Evolutionary conservation across 257 asterid species (phyloP).

Genomic region (Nicotiana tomentosiformis): DNA sequence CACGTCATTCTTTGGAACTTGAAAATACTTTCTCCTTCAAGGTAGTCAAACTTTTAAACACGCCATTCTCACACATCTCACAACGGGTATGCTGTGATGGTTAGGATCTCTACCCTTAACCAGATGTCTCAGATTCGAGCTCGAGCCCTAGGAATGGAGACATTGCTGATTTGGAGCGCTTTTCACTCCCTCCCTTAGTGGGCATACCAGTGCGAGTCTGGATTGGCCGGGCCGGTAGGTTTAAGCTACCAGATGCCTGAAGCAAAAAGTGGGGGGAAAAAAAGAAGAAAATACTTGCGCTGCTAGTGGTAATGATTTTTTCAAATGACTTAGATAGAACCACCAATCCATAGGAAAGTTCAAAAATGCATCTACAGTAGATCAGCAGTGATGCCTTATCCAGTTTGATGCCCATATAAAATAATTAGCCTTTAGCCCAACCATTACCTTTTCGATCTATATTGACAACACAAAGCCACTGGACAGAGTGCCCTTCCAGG

Average conservation of each 20-base stretch:
- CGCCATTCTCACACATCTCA: background rate
- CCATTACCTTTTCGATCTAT: slow-evolving; percentile 71
- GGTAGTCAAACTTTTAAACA: background rate
- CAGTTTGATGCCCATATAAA: slow-evolving; percentile 1
- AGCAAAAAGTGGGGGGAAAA: background rate
- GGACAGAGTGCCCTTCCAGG: slow-evolving; percentile 79
- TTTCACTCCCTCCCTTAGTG: background rate
- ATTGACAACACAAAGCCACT: slow-evolving; percentile 80
- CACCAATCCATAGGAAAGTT: background rate
- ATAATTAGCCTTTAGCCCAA: background rate
- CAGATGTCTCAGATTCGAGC: background rate
- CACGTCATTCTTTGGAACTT: slow-evolving; percentile 1
- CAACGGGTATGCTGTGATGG: background rate
- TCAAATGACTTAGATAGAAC: background rate
- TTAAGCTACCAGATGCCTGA: background rate
- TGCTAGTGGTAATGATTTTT: background rate
- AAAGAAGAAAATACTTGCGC: background rate
- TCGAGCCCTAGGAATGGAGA: background rate
- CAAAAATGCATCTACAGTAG: background rate
- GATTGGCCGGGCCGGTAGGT: background rate
- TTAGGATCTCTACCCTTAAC: background rate
- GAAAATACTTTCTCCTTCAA: background rate
- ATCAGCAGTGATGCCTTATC: background rate
- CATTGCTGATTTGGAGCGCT: background rate
- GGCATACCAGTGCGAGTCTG: background rate